Conservation (phyloP, 148 eudicot species). For the Rhododendron griersonianum region DNA sequence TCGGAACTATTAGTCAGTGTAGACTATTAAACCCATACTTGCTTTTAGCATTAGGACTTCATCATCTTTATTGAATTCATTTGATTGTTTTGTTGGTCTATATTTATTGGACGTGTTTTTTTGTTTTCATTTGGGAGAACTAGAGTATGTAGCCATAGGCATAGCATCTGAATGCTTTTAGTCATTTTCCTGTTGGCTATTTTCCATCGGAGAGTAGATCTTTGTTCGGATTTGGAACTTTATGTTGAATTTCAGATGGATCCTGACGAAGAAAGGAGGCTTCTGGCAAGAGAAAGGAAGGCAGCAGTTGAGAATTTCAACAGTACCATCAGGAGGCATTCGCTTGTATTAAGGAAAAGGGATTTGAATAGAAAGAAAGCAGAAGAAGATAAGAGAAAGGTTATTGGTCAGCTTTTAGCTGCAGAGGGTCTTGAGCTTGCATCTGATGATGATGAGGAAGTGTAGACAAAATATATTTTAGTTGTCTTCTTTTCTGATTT, state of each 20-base stretch:
- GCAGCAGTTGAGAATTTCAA: conserved; percentile 69
- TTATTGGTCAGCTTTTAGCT: conserved; percentile 69
- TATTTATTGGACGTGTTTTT: neutral
- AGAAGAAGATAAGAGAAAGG: conserved; percentile 70
- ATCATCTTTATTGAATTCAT: neutral
- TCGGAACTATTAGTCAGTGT: neutral
- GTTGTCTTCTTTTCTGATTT: neutral
- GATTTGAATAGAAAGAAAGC: conserved; percentile 83
- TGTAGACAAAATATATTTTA: neutral
- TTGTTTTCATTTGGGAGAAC: neutral
- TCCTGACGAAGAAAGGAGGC: conserved; percentile 87
- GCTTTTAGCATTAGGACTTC: neutral
- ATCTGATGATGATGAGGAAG: conserved; percentile 49
- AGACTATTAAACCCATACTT: neutral
- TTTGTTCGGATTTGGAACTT: neutral
- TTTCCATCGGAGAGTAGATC: neutral
- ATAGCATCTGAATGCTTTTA: neutral
- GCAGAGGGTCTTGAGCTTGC: conserved; percentile 93
- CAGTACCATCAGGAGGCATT: conserved; percentile 71
- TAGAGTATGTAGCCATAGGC: too few species aligned
- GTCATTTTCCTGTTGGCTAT: neutral
- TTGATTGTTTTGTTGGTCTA: neutral
- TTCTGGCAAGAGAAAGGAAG: conserved; percentile 79
- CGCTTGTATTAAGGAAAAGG: conserved; percentile 80
- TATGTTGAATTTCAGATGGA: conserved; percentile 49